phyloP scores from a whole-genome alignment of 1,284 basidiomycete genomes.

The Fomes fomentarius region DNA sequence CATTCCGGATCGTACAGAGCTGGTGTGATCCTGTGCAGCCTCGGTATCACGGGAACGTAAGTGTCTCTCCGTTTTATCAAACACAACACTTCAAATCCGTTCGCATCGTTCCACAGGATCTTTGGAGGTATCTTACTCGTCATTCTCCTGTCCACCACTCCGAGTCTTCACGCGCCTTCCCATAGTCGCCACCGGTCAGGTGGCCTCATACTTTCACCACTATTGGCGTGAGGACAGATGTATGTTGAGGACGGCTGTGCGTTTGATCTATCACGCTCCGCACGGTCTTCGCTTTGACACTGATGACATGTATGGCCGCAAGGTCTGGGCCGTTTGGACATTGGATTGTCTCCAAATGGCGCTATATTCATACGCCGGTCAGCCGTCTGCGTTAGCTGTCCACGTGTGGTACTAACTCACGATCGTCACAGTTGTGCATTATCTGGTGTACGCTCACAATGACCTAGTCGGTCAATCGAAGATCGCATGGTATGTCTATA shows the following conservation, averaged over 20 bases:
- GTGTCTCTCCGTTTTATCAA: no score
- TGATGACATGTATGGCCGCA: neutral
- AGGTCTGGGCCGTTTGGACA: neutral
- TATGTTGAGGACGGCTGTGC: neutral
- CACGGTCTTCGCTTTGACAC: neutral
- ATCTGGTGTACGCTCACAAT: slow-evolving; percentile 1
- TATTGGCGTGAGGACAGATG: neutral
- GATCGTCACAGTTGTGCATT: slow-evolving; percentile 8
- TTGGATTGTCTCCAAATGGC: neutral
- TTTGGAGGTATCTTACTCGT: no score
- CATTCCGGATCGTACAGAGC: no score
- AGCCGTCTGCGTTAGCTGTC: neutral
- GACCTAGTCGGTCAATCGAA: neutral
- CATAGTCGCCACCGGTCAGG: no score
- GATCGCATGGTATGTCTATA: slow-evolving; percentile 2
- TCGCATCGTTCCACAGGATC: no score
- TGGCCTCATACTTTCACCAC: neutral
- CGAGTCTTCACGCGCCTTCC: no score
- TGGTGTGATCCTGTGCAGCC: no score
- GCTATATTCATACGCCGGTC: neutral
- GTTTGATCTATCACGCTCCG: neutral
- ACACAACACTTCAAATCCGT: no score
- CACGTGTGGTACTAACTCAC: no score
- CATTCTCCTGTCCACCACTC: no score
- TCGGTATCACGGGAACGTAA: no score